phyloP scores from a whole-genome alignment of 192 early-diverging fungal genomes.

The Gaertneriomyces semiglobifer region DNA sequence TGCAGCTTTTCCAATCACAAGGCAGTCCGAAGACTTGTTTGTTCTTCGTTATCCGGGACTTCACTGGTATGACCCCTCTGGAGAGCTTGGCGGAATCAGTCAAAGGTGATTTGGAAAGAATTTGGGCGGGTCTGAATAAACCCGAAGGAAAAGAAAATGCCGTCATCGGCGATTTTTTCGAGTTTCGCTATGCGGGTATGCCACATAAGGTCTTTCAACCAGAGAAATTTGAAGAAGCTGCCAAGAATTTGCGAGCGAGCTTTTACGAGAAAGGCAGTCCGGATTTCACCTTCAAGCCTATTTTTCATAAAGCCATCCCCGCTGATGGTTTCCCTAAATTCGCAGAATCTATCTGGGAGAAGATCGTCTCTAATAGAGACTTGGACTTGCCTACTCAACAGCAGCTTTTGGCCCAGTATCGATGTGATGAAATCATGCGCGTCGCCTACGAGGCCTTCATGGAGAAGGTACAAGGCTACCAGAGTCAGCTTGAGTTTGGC shows the following conservation, averaged over 20 bases:
- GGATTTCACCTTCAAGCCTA: conserved; percentile 79
- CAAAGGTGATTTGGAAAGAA: conserved; percentile 76
- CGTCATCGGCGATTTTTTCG: conserved; percentile 83
- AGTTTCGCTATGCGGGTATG: conserved; percentile 81
- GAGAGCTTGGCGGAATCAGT: conserved; percentile 75
- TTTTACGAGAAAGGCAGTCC: conserved; percentile 67
- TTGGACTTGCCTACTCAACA: conserved; percentile 98
- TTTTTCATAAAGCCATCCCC: conserved; percentile 88
- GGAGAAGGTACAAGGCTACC: conserved; percentile 59
- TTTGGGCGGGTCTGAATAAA: conserved; percentile 87
- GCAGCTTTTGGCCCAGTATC: conserved; percentile 94
- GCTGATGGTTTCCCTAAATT: conserved; percentile 94
- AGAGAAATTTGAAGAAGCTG: conserved; percentile 78
- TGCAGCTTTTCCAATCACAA: conserved; percentile 85
- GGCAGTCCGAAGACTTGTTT: conserved; percentile 87
- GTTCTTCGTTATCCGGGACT: conserved; percentile 96
- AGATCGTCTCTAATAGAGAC: conserved; percentile 91
- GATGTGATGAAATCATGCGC: conserved; percentile 93
- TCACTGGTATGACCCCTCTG: conserved; percentile 83
- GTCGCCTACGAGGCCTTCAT: conserved; percentile 67
- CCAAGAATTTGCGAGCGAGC: conserved; percentile 52
- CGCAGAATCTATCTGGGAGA: conserved; percentile 92
- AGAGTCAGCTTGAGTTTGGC: conserved; percentile 72
- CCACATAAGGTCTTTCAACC: conserved; percentile 87
- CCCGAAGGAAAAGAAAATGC: conserved; percentile 78